A percentile compares a stretch with the other conserved stretches of the same genome.
phyloP scores from a whole-genome alignment of 2,329 filamentous ascomycete genomes.

The Rhynchosporium secalis region DNA sequence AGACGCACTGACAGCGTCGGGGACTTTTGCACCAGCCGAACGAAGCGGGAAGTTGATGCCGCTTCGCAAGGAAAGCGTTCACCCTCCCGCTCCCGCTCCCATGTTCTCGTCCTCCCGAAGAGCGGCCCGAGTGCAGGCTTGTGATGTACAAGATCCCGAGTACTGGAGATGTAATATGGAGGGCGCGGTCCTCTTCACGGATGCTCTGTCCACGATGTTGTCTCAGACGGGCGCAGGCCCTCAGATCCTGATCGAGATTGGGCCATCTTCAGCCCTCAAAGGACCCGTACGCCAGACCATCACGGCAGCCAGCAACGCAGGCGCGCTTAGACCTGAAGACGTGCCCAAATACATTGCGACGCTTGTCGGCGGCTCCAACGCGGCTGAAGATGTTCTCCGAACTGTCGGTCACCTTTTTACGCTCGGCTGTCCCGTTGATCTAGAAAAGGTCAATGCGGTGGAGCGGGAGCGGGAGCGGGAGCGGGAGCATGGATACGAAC shows the following conservation, averaged over 20 bases:
- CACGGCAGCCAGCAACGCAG: neutral
- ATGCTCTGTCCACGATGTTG: constrained; percentile 5
- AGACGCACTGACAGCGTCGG: neutral
- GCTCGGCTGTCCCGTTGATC: constrained; percentile 39
- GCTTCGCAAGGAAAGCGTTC: too few species aligned
- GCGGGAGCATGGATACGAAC: too few species aligned
- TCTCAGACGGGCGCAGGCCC: neutral
- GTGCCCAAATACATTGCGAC: too few species aligned
- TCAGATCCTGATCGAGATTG: constrained; percentile 2
- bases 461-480: too few species aligned
- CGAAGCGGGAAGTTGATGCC: neutral
- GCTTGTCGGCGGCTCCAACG: too few species aligned
- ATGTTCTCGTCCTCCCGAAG: constrained; percentile 41
- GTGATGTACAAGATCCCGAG: constrained; percentile 19
- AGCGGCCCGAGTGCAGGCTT: constrained; percentile 17
- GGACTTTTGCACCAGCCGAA: neutral
- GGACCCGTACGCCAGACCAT: constrained; percentile 3
- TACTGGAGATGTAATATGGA: constrained; percentile 51
- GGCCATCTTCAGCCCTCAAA: constrained; percentile 2
- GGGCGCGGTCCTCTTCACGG: constrained; percentile 45
- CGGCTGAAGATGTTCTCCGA: neutral
- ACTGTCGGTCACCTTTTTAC: neutral
- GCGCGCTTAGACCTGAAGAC: too few species aligned
- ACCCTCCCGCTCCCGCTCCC: too few species aligned
- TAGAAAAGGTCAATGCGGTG: too few species aligned